Evolutionary conservation across 768 basidiomycete genomes (phyloP), one percentile per base, ranked within the genome.

Genomic region (Boletus reticulatus): DNA sequence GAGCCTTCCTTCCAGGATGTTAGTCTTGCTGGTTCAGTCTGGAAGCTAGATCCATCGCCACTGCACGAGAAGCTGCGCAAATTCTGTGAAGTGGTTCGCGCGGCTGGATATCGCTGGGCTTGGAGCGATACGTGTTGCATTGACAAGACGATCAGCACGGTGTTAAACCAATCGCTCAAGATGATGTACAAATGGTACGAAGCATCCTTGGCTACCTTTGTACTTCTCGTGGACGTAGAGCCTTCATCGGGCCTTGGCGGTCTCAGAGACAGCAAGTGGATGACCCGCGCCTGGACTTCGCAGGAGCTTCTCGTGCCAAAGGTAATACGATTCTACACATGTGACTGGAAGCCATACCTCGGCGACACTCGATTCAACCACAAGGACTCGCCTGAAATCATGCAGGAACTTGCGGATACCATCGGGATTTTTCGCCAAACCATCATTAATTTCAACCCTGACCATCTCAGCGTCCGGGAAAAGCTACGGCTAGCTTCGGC

Each of bases 181-280:
- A 46, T 51, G 46, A 55, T 61, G 57, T 61, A 61, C 44, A 50
- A 22, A 12, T 59, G 60, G 60, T 61, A 61, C 20, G 48, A 47
- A 31, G 32, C 43, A 4, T 55, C 60, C 3, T 41, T 54, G 5
- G 39, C 39, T 12, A 61, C 52, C 0, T 9, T 62, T 7, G 48
- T 44, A 6, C 22, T 41, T 9, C 61, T 62, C 13, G 17, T 9
- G 37, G 31, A 16, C 6, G 37, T 43, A 5, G 11, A 1, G 1
- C 17, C 46, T 17, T 41, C 34, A 4, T 55, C 37, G 4, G 24
- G 8, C 20, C 19, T 27, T 14, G 45, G 38, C 1, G 44, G 19
- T 27, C 52, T 62, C 12, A n/a, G n/a, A 6, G 9, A 6, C 14
- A 55, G 44, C 32, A 1, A 6, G 1, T 62, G 60, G 60, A 52